Evolutionary conservation across 495 filamentous ascomycete species (phyloP), one percentile per base, ranked within the genome.

Genomic region (Apiosordaria backusii): DNA sequence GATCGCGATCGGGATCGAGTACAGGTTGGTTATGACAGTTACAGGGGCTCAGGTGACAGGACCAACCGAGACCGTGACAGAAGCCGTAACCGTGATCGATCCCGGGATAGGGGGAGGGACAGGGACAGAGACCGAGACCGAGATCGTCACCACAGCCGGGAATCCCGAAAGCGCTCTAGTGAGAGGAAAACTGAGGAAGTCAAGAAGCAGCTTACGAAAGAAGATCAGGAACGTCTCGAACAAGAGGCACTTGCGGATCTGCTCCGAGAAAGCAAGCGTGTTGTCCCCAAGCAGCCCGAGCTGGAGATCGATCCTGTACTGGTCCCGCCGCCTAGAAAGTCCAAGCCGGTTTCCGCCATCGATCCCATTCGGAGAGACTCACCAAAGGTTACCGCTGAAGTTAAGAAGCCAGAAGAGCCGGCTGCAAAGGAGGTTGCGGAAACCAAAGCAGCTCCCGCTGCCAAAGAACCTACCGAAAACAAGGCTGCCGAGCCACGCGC

Each of bases 211-310:
- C 78, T 85, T 53, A 81, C 82, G n/a, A 80, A 85, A 61, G 84
- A 86, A 63, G 84, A 85, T 23, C 77, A 79, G 52, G 79, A 84
- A 57, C 75, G 80, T 6, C 79, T 85, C 6, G 84, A 86, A 63
- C 79, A 81, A 64, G 81, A 85, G 70, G 84, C 84, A 21, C 72
- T 86, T 57, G 81, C 78, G 60, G 79, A 86, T 64, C 77, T 86
- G 16, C 69, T 86, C 40, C 77, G 83, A 27, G 84, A 86, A 68
- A 83, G 83, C 67, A 83, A 84, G 60, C 78, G 76, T 5, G 71
- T 76, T 50, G 66, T 74, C 16, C 70, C 74, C 13, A 83, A 82
- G 62, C 77, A 80, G 54, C 77, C 80, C 1, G 84, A 85, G 62
- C 74, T 81, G 45, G 84, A 86, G 67, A 75, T 86, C 22, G 84